Percentiles rank a stretch among this genome's conserved stretches.
Evolutionary conservation across 345 rosid genomes (phyloP).

Genomic region (Corchorus olitorius): DNA sequence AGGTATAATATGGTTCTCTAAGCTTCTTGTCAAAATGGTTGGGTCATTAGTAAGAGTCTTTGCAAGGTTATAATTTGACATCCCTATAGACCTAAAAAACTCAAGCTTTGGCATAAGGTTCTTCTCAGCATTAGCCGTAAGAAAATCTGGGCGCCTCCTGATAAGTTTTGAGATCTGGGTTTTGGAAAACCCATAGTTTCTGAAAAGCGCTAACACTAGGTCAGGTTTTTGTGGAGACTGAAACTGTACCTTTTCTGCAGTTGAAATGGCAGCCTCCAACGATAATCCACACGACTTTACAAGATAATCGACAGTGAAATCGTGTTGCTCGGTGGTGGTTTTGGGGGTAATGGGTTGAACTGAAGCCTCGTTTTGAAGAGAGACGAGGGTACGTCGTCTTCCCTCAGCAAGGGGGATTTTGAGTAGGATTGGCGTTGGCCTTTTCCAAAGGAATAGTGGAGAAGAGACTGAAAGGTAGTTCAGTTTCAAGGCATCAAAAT

Average conservation of each 20-base stretch:
- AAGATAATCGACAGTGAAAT: conserved; percentile 41
- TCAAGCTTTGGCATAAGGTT: conserved; percentile 44
- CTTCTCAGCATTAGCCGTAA: conserved; percentile 31
- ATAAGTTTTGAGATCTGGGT: conserved; percentile 41
- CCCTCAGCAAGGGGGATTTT: neutral
- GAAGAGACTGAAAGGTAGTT: neutral
- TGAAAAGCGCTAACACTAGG: conserved; percentile 38
- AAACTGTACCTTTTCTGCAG: conserved; percentile 32
- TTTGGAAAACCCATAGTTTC: conserved; percentile 36
- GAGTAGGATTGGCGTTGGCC: neutral
- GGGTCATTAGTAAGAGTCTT: conserved; percentile 33
- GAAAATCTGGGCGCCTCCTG: conserved; percentile 37
- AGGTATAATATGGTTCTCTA: conserved; percentile 44
- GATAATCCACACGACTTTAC: conserved; percentile 46
- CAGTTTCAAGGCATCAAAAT: neutral
- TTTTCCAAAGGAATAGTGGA: neutral
- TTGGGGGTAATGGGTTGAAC: conserved; percentile 21
- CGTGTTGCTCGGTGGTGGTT: conserved; percentile 21
- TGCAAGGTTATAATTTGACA: conserved; percentile 37
- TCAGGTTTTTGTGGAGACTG: conserved; percentile 36
- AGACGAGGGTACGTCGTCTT: conserved; percentile 22
- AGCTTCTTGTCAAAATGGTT: conserved; percentile 35
- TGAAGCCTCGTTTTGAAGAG: conserved; percentile 23
- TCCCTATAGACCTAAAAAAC: conserved; percentile 41
- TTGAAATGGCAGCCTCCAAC: conserved; percentile 36